Percentiles rank a stretch among this genome's conserved stretches.
Conservation (phyloP, 2,329 filamentous ascomycete species). For the Paecilomyces formosus region DNA sequence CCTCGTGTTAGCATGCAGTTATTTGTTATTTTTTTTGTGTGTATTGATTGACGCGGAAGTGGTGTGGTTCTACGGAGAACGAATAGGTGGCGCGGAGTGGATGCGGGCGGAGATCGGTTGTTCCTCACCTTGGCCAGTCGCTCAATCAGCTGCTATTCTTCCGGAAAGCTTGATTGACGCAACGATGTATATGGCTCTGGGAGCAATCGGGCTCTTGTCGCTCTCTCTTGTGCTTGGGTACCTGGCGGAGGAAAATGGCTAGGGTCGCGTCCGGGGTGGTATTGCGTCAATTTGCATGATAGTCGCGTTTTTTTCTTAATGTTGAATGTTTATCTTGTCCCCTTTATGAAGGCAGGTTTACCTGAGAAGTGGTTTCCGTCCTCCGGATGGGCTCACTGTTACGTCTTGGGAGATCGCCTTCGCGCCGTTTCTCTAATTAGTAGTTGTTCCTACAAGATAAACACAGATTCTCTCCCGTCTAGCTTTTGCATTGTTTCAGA, state of each 20-base stretch:
- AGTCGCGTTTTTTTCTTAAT: conserved; percentile 7
- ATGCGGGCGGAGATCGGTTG: not conserved
- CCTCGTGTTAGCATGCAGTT: conserved; percentile 1
- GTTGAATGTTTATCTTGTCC: conserved; percentile 5
- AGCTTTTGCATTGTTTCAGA: not conserved
- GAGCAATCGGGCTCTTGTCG: not conserved
- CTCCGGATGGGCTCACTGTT: not conserved
- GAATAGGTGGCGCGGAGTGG: not conserved
- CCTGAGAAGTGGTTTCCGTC: not conserved
- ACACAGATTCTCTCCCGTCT: not conserved
- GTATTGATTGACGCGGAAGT: not conserved
- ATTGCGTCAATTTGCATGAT: conserved; percentile 29
- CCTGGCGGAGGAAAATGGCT: conserved; percentile 37
- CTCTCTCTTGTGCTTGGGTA: conserved; percentile 13
- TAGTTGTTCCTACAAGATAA: not conserved
- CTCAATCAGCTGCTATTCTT: not conserved
- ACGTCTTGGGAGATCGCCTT: not conserved
- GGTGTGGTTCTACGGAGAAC: not conserved
- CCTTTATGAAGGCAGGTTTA: not conserved
- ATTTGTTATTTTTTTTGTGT: not conserved
- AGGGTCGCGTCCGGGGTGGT: conserved; percentile 43
- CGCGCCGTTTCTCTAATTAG: not conserved
- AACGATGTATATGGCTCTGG: not conserved
- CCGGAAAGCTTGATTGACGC: not conserved
- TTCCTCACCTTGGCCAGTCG: not conserved